A percentile compares a stretch with the other conserved stretches of the same genome.
Evolutionary conservation across 179 eudicot species (phyloP).

Genomic region (Vitellaria paradoxa): DNA sequence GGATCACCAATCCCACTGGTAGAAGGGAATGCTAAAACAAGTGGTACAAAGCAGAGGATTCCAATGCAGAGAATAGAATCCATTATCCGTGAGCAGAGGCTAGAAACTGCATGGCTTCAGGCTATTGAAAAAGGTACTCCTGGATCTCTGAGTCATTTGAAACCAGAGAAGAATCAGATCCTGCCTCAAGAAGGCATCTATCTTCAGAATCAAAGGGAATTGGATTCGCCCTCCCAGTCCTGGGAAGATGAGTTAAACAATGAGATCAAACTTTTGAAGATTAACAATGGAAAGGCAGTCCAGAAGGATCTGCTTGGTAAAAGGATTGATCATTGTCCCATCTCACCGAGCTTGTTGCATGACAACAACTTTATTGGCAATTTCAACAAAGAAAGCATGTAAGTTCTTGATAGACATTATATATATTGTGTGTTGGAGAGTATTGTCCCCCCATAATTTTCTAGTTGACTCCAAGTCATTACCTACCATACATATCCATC

Average conservation of each 20-base stretch:
- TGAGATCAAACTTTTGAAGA: slow-evolving; percentile 67
- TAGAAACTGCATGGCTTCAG: slow-evolving; percentile 98
- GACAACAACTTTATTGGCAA: slow-evolving; percentile 48
- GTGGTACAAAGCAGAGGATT: slow-evolving; percentile 35
- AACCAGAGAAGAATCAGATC: slow-evolving; percentile 91
- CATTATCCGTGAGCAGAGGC: slow-evolving; percentile 84
- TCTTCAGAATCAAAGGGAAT: slow-evolving; percentile 38
- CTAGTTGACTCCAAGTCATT: neutral
- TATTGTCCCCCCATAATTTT: neutral
- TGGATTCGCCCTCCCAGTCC: slow-evolving; percentile 47
- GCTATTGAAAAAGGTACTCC: slow-evolving; percentile 92
- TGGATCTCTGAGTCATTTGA: slow-evolving; percentile 56
- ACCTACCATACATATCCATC: neutral
- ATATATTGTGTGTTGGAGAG: neutral
- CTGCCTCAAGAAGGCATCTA: slow-evolving; percentile 71
- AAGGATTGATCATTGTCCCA: slow-evolving; percentile 47
- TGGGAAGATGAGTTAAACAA: slow-evolving; percentile 78
- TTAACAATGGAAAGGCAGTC: slow-evolving; percentile 40
- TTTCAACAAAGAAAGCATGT: slow-evolving; percentile 70
- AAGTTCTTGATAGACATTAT: slow-evolving; percentile 30
- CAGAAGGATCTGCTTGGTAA: slow-evolving; percentile 53
- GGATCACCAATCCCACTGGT: slow-evolving; percentile 33
- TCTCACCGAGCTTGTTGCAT: slow-evolving; percentile 94
- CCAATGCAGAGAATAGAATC: slow-evolving; percentile 91
- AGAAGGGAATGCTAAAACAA: slow-evolving; percentile 30